Percentiles rank a stretch among this genome's conserved stretches.
Conservation (phyloP, 257 asterid species). For the Forsythia suspensa region DNA sequence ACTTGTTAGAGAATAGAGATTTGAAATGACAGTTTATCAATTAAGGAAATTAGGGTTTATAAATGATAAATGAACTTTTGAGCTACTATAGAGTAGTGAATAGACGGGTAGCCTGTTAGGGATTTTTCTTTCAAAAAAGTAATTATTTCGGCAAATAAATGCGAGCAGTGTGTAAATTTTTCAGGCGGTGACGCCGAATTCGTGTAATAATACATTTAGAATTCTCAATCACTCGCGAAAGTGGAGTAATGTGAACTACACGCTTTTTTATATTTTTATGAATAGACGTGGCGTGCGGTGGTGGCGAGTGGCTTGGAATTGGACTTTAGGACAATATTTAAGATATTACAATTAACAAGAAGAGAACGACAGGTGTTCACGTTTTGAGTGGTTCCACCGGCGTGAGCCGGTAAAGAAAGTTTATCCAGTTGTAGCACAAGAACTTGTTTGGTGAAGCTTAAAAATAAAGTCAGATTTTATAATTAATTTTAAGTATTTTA, state of each 20-base stretch:
- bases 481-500: no score
- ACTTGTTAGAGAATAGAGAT: not conserved
- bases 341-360: not conserved
- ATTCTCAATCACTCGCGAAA: not conserved
- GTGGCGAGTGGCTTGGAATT: not conserved
- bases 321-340: not conserved
- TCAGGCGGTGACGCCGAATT: constrained; percentile 22
- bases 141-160: constrained; percentile 14
- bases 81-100: not conserved
- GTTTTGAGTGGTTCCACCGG: not conserved
- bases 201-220: not conserved
- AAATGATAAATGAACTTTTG: not conserved
- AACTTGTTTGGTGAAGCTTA: no score
- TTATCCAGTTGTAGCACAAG: no score
- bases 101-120: not conserved
- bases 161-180: constrained; percentile 12
- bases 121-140: not conserved
- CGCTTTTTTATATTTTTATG: not conserved
- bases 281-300: not conserved
- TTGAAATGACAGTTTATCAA: not conserved
- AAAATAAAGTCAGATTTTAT: no score
- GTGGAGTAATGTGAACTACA: not conserved
- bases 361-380: constrained; percentile 26
- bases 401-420: no score
- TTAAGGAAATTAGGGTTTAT: constrained; percentile 32